These are phyloP conservation scores for Novymonas esmeraldas DNA, from an alignment of 208 protist genomes.

Conservation along the genomic window DNA sequence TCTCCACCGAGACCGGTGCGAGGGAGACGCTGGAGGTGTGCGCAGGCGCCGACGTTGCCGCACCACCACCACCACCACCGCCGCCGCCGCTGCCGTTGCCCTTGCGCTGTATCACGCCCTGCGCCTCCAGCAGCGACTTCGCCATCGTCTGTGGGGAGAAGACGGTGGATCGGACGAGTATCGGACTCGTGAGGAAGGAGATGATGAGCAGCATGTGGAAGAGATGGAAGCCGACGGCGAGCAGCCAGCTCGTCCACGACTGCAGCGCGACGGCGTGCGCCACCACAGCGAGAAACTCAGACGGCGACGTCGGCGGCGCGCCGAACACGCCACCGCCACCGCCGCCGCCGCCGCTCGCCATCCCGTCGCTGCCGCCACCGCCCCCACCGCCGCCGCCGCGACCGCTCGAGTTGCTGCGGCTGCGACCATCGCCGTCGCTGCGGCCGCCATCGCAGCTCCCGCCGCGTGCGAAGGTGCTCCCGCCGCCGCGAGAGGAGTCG, in stretches of 20 bases:
- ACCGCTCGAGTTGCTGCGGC: neutral
- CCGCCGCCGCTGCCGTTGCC: neutral
- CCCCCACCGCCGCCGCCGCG: neutral
- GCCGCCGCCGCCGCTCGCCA: neutral
- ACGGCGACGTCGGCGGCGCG: conserved; percentile 17
- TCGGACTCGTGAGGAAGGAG: conserved; percentile 32
- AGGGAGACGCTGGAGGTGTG: conserved; percentile 2
- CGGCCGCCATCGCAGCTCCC: conserved; percentile 8
- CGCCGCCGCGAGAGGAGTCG: conserved; percentile 5
- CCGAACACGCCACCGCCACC: conserved; percentile 6
- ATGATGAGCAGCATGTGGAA: conserved; percentile 43
- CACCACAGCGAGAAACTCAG: conserved; percentile 19
- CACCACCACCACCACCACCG: neutral
- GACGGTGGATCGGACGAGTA: conserved; percentile 41
- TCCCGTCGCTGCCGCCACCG: neutral
- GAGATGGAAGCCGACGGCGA: conserved; percentile 35
- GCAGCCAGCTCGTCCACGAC: conserved; percentile 32
- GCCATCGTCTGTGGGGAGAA: conserved; percentile 48
- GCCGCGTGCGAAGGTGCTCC: neutral
- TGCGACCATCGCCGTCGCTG: neutral
- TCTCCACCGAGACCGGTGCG: conserved; percentile 31
- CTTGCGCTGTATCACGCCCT: conserved; percentile 22
- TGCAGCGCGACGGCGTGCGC: conserved; percentile 24
- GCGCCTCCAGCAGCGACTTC: conserved; percentile 37
- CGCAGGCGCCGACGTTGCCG: neutral